Evolutionary conservation across 2,329 filamentous ascomycete species (phyloP).

Genomic region (Xylariaceae sp.): DNA sequence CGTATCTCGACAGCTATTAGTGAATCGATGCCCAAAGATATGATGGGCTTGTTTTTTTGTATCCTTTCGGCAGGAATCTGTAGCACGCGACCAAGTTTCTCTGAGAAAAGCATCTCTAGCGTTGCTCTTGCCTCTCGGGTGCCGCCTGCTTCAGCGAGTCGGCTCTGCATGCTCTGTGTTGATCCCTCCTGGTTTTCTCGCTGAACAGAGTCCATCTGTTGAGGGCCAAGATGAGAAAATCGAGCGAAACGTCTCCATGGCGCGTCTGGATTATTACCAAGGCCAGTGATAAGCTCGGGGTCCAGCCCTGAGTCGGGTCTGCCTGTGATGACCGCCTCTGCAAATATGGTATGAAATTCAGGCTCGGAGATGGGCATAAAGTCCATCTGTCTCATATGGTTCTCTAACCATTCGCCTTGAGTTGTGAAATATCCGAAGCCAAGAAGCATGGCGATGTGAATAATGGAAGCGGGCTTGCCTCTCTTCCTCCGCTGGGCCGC

Average conservation of each 20-base stretch:
- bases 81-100: not conserved
- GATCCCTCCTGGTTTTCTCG: not conserved
- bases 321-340: conserved; percentile 10
- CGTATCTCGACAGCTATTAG: conserved; percentile 25
- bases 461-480: not conserved
- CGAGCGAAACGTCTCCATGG: not conserved
- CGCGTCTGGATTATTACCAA: conserved; percentile 1
- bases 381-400: not conserved
- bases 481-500: not conserved
- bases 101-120: not conserved
- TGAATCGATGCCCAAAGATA: conserved; percentile 17
- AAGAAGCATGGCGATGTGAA: conserved; percentile 6
- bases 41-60: not conserved
- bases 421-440: not conserved
- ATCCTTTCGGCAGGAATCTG: no score
- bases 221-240: not conserved
- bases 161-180: not conserved
- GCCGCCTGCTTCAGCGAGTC: not conserved
- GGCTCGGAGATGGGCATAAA: conserved; percentile 7
- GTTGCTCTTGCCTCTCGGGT: not conserved
- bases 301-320: conserved; percentile 1
- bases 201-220: not conserved
- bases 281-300: conserved; percentile 8
- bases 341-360: conserved; percentile 15
- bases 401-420: not conserved